A percentile compares a stretch with the other conserved stretches of the same genome.
Conservation (phyloP, 169 alveolate genomes). For the Plasmodium vinckei region DNA sequence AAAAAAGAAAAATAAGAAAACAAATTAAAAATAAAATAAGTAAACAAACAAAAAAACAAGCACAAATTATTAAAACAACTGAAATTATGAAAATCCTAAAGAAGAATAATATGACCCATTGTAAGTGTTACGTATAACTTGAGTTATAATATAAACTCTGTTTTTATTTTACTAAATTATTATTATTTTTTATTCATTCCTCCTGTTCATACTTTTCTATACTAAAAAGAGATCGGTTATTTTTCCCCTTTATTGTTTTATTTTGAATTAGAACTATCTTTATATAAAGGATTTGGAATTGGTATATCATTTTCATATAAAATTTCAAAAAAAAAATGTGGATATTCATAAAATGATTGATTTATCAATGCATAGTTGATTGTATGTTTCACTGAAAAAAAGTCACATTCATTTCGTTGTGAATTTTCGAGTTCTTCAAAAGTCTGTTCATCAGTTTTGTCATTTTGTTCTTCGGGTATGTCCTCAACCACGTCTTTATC, state of each 20-base stretch:
- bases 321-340: conserved; percentile 23
- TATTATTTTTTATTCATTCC: not conserved
- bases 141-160: too few relatives aligned
- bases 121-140: too few relatives aligned
- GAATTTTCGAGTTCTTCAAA: not conserved
- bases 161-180: too few relatives aligned
- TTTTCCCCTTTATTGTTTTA: too few relatives aligned
- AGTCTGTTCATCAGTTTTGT: not conserved
- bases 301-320: conserved; percentile 2
- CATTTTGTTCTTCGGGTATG: not conserved
- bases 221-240: too few relatives aligned
- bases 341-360: conserved; percentile 22
- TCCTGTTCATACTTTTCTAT: not conserved
- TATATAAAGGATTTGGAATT: not conserved
- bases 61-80: too few relatives aligned
- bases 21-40: too few relatives aligned
- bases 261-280: not conserved
- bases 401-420: not conserved
- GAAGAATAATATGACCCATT: too few relatives aligned
- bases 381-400: not conserved
- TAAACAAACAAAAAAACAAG: too few relatives aligned
- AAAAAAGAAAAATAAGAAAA: not conserved
- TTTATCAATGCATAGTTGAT: not conserved
- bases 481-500: not conserved
- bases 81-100: too few relatives aligned